These are phyloP conservation scores for Clitoria ternatea DNA, from an alignment of 306 rosid genomes.

Conservation along the genomic window DNA sequence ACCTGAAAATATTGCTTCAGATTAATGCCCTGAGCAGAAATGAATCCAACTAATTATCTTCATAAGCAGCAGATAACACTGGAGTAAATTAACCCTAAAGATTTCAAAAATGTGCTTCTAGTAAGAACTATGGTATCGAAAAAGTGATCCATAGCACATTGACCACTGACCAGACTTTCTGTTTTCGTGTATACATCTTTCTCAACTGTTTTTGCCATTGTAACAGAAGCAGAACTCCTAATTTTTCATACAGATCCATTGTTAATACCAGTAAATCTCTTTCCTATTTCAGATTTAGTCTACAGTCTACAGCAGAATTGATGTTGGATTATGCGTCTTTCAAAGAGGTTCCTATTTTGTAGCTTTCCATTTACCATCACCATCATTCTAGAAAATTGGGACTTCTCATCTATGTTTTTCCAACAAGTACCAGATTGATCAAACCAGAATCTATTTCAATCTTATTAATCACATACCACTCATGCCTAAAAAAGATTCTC, in stretches of 20 bases:
- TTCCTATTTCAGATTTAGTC: neutral
- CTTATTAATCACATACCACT: neutral
- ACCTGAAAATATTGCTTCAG: slow-evolving; percentile 48
- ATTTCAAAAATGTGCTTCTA: neutral
- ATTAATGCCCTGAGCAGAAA: slow-evolving; percentile 28
- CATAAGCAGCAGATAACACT: slow-evolving; percentile 24
- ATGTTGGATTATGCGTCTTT: neutral
- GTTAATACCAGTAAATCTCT: neutral
- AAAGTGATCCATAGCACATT: neutral
- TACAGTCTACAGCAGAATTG: neutral
- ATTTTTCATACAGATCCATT: neutral
- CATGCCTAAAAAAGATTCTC: neutral
- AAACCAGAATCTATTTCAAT: neutral
- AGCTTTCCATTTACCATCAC: neutral
- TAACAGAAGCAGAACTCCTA: neutral
- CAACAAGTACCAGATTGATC: neutral
- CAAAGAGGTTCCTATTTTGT: neutral
- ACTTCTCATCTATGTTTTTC: neutral
- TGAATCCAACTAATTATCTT: neutral
- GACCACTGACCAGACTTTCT: too few species aligned
- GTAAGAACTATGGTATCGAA: neutral
- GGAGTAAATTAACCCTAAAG: slow-evolving; percentile 8
- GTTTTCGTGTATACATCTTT: neutral
- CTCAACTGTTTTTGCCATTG: slow-evolving; percentile 1
- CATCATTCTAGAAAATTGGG: neutral